A percentile compares a stretch with the other conserved stretches of the same genome.
Conservation (phyloP, 2,329 filamentous ascomycete species). For the Aspergillus quadrilineatus region DNA sequence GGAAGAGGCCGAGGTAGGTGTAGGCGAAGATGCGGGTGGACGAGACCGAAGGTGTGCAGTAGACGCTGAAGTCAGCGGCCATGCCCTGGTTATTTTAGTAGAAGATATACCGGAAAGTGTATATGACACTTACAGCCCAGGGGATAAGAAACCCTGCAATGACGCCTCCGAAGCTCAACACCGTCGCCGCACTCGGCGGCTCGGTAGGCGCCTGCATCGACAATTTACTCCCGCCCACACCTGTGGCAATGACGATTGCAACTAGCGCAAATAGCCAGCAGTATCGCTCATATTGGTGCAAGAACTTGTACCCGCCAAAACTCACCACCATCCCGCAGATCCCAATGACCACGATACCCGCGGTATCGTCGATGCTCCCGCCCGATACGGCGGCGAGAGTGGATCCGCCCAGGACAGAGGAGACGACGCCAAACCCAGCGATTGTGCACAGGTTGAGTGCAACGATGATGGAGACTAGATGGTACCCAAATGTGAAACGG, state of each 20-base stretch:
- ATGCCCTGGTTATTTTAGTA: conserved; percentile 5
- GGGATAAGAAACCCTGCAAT: conserved; percentile 13
- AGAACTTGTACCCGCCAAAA: conserved; percentile 13
- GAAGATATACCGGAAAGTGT: neutral
- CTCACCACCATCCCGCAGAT: conserved; percentile 13
- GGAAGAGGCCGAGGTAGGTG: conserved; percentile 12
- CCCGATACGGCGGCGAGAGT: conserved; percentile 7
- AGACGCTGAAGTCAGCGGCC: conserved; percentile 12
- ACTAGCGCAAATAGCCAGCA: conserved; percentile 12
- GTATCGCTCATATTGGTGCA: conserved; percentile 15
- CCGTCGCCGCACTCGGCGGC: conserved; percentile 3
- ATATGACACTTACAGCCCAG: conserved; percentile 7
- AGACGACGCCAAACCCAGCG: conserved; percentile 9
- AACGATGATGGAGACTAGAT: conserved; percentile 6
- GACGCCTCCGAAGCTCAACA: conserved; percentile 12
- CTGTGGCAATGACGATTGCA: conserved; percentile 9
- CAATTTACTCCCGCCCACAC: conserved; percentile 7
- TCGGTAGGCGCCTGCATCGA: neutral
- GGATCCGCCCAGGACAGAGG: conserved; percentile 3
- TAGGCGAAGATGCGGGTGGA: conserved; percentile 13
- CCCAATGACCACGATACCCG: conserved; percentile 13
- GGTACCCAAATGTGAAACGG: conserved; percentile 13
- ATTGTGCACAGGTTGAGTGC: conserved; percentile 13
- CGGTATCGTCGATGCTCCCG: conserved; percentile 11
- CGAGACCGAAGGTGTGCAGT: conserved; percentile 11